Percentiles rank a stretch among this genome's conserved stretches.
Evolutionary conservation across 2,329 filamentous ascomycete species (phyloP).

Genomic region (Sordariomycetes sp.): DNA sequence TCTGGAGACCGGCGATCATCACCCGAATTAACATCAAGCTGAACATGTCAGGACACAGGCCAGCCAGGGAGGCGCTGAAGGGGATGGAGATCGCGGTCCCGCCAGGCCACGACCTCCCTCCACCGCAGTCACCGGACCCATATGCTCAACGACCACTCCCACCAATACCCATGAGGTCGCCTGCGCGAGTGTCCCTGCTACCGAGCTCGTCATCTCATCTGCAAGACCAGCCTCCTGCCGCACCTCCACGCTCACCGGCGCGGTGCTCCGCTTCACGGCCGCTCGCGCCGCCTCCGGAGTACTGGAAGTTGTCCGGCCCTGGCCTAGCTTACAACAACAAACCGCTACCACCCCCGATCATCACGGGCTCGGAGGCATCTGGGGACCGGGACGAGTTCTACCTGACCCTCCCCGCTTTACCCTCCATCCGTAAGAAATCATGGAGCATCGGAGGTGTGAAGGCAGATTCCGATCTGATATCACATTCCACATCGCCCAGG

Average conservation of each 20-base stretch:
- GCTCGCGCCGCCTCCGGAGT: background rate
- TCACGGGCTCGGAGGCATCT: background rate
- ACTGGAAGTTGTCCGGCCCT: background rate
- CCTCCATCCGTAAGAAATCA: background rate
- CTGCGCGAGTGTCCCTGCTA: background rate
- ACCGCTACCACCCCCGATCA: background rate
- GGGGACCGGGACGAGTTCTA: background rate
- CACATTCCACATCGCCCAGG: background rate
- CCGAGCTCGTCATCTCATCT: background rate
- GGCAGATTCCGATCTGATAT: background rate
- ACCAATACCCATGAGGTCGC: constrained; percentile 10
- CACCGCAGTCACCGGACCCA: constrained; percentile 7
- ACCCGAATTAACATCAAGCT: background rate
- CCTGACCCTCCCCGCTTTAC: background rate
- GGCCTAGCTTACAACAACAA: background rate
- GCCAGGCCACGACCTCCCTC: constrained; percentile 9
- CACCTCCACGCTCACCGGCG: background rate
- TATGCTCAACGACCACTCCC: constrained; percentile 16
- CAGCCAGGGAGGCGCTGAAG: background rate
- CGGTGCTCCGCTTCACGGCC: background rate
- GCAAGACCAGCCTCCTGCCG: background rate
- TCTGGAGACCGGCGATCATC: background rate
- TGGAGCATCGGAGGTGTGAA: background rate
- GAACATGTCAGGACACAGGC: background rate
- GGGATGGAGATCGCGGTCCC: constrained; percentile 12